phyloP scores from a whole-genome alignment of 371 early-diverging fungal genomes.

The Apophysomyces sp. region DNA sequence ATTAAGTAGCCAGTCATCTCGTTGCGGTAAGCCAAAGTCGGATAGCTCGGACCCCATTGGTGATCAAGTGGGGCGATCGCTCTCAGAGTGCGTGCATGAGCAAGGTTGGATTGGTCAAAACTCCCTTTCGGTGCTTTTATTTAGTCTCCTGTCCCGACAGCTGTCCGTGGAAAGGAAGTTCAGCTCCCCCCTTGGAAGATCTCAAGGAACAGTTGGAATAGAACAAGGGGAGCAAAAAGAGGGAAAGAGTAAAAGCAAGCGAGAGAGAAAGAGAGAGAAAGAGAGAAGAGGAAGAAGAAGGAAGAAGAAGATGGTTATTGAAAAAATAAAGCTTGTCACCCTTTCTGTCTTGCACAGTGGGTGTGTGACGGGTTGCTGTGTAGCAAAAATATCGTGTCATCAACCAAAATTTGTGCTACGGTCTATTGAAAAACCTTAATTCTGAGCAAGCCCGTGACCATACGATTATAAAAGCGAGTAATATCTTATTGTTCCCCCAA shows the following conservation, averaged over 20 bases:
- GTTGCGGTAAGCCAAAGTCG: slow-evolving; percentile 3
- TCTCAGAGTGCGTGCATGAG: neutral
- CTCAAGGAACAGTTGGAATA: neutral
- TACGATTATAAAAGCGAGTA: slow-evolving; percentile 17
- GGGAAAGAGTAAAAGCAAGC: neutral
- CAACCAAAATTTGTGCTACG: neutral
- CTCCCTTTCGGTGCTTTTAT: neutral
- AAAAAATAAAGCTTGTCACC: neutral
- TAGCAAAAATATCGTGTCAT: neutral
- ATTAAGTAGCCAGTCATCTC: slow-evolving; percentile 1
- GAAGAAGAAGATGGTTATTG: too few species aligned
- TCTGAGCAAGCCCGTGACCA: neutral
- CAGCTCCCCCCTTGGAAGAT: neutral
- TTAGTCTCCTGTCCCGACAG: neutral
- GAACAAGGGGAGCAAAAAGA: neutral
- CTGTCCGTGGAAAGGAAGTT: neutral
- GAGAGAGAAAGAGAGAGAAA: neutral
- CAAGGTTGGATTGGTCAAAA: slow-evolving; percentile 1
- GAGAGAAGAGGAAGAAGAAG: neutral
- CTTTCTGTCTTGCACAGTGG: neutral
- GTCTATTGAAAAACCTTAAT: neutral
- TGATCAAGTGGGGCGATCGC: slow-evolving; percentile 4
- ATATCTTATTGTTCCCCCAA: slow-evolving; percentile 8
- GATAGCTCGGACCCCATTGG: slow-evolving; percentile 3
- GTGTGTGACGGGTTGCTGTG: neutral